Conservation (phyloP, 495 filamentous ascomycete species). For the Articulospora tetracladia region DNA sequence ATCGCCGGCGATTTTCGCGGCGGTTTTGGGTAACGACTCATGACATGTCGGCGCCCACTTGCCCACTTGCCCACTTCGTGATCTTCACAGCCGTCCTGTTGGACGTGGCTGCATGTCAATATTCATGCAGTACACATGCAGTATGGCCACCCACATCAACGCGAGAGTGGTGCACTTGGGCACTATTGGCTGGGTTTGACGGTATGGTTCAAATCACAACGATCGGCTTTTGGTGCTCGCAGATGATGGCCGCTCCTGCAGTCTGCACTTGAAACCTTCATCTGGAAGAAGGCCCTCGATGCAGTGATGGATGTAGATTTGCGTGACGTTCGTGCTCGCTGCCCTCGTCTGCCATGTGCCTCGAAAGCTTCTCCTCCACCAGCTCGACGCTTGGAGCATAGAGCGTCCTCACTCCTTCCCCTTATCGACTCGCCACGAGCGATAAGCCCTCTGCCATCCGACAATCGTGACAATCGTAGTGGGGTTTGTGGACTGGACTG, state of each 20-base stretch:
- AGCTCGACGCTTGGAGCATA: not conserved
- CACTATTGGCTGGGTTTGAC: constrained; percentile 5
- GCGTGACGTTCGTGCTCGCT: not conserved
- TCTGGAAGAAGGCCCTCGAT: not conserved
- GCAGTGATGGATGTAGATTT: not conserved
- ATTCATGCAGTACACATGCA: constrained; percentile 18
- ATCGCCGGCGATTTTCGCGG: not conserved
- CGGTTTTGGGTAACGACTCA: not conserved
- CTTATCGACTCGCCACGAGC: not conserved
- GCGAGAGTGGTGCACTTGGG: not conserved
- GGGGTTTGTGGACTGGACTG: not conserved
- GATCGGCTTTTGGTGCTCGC: not conserved
- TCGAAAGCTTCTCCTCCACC: not conserved
- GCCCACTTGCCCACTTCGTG: constrained; percentile 2
- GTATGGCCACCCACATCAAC: constrained; percentile 7
- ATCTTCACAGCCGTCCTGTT: not conserved
- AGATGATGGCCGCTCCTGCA: not conserved
- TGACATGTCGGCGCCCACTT: not conserved
- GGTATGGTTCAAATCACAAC: not conserved
- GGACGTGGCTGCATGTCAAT: constrained; percentile 15
- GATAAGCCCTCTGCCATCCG: not conserved
- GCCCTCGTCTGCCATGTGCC: not conserved
- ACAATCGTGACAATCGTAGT: not conserved
- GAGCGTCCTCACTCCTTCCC: not conserved
- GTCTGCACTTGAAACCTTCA: not conserved